Base-by-base conservation (phyloP, 768 basidiomycete species). In the Macrocybe gigantea region DNA sequence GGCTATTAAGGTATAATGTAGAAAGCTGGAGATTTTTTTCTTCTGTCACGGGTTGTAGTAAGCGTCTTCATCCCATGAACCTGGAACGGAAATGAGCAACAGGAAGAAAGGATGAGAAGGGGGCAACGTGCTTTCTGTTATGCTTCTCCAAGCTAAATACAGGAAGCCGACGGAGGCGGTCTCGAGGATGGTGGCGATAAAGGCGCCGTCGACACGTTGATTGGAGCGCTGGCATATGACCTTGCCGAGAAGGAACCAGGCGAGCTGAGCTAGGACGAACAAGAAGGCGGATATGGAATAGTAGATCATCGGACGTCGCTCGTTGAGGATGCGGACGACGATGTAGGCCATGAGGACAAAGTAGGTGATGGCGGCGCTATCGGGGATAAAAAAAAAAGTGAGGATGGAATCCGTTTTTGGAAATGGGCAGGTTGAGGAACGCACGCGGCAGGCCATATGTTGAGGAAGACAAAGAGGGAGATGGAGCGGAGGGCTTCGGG, bases 171-270 rank as follows among this genome's bases (percentile, higher is more conserved):
- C 80, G 0, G 86, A 67, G 1, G 77, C 82, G 0, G 89, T 89
- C 60, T 95, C 90, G 40, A 95, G 70, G 5, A 93, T 45, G 0
- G 94, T 94, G 1, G 89, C 85, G 22, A 96, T 62, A 63, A 96
- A 95, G 2, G 85, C 82, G 5, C 89, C 90, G 65, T 97, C 95
- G 13, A 96, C 69, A 62, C 82, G 87, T 31, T 66, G 63, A 48
- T 77, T 71, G 12, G 90, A 73, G 15, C 78, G 80, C 79, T 85
- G 47, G 77, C 94, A 96, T 48, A 96, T 80, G 12, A 85, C 79
- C 54, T 83, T 77, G 34, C 74, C 81, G 11, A 96, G 71, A 37
- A 94, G 72, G 70, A 93, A 91, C 69, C 83, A 93, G 36, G 80
- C 86, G 15, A 92, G 75, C 68, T 95, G 93, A 41, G 78, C 74